Evolutionary conservation across 1,284 basidiomycete genomes (phyloP).

Genomic region (Austroboletus niveus): DNA sequence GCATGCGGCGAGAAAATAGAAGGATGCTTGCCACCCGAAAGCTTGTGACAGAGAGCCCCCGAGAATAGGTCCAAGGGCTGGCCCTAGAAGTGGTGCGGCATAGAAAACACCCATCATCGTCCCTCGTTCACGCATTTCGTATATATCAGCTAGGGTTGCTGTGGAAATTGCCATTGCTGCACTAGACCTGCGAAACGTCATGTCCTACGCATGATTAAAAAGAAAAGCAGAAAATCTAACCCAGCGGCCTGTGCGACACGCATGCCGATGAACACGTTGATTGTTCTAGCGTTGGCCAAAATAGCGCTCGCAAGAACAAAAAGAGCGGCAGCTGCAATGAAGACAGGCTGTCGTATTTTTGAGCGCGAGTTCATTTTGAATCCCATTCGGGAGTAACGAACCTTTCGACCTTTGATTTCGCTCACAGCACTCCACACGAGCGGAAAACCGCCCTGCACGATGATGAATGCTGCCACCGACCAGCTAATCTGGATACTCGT

Average conservation of each 20-base stretch:
- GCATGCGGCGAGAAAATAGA: conserved; percentile 78
- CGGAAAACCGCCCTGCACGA: conserved; percentile 71
- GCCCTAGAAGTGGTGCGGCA: conserved; percentile 58
- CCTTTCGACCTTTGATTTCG: conserved; percentile 81
- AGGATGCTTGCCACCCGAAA: conserved; percentile 75
- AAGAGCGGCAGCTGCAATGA: conserved; percentile 58
- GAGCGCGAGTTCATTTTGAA: neutral
- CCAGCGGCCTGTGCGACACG: conserved; percentile 67
- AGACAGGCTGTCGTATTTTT: conserved; percentile 50
- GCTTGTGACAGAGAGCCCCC: conserved; percentile 69
- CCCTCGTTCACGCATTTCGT: conserved; percentile 76
- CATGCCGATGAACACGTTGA: conserved; percentile 71
- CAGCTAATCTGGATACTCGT: conserved; percentile 69
- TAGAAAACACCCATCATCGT: conserved; percentile 80
- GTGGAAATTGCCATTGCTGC: conserved; percentile 80
- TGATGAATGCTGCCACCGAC: conserved; percentile 75
- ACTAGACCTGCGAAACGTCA: conserved; percentile 51
- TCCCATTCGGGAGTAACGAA: conserved; percentile 28
- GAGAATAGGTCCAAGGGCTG: conserved; percentile 67
- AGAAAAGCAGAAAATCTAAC: conserved; percentile 34
- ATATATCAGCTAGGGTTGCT: conserved; percentile 81
- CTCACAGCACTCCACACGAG: conserved; percentile 71
- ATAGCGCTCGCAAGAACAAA: conserved; percentile 66
- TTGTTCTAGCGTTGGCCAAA: conserved; percentile 58
- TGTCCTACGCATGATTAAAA: neutral